phyloP scores from a whole-genome alignment of 345 rosid genomes.

The Lumnitzera littorea region DNA sequence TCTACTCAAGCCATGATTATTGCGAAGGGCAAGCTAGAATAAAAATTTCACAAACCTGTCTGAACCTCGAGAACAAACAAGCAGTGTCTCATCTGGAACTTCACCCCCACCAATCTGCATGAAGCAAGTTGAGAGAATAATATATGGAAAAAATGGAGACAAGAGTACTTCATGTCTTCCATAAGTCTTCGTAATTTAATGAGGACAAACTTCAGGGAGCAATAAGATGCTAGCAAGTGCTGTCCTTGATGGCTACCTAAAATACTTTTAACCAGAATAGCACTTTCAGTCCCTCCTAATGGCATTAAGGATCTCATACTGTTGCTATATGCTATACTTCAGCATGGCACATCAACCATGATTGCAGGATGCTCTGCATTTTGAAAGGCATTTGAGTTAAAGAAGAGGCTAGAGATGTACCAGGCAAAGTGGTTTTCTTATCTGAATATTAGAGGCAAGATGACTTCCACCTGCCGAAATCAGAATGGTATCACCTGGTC shows the following conservation, averaged over 20 bases:
- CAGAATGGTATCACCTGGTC: slow-evolving; percentile 93
- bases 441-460: slow-evolving; percentile 76
- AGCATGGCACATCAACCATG: slow-evolving; percentile 2
- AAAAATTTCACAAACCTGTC: slow-evolving; percentile 56
- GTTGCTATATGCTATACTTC: not conserved
- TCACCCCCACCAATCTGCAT: slow-evolving; percentile 88
- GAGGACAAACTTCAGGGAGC: no score
- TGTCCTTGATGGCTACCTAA: no score
- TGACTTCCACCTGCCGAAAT: slow-evolving; percentile 79
- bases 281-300: no score
- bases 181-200: no score
- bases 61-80: slow-evolving; percentile 81
- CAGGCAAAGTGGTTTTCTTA: slow-evolving; percentile 89
- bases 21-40: not conserved
- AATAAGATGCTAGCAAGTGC: no score
- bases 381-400: not conserved
- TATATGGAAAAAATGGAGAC: not conserved
- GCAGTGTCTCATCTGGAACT: slow-evolving; percentile 79
- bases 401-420: slow-evolving; percentile 26
- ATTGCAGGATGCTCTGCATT: not conserved
- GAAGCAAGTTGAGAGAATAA: slow-evolving; percentile 22
- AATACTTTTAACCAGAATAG: no score
- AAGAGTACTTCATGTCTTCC: no score
- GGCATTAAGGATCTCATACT: no score
- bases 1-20: no score